phyloP scores from a whole-genome alignment of 768 basidiomycete genomes.

The Phlebiopsis flavidoalba region DNA sequence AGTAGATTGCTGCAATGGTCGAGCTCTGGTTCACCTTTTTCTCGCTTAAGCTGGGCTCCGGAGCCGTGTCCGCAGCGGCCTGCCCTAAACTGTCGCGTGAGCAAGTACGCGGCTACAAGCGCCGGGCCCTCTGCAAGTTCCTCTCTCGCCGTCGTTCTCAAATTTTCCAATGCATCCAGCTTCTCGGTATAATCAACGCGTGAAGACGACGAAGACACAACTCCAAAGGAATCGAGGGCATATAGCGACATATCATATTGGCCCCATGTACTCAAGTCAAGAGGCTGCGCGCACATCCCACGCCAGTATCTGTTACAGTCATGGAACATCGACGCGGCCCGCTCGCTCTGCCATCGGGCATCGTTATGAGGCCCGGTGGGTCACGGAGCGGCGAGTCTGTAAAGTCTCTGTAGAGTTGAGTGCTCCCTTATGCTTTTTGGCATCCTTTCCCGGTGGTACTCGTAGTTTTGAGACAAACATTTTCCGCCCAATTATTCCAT shows the following conservation, averaged over 20 bases:
- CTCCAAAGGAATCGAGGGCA: neutral
- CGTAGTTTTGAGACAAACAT: conserved; percentile 72
- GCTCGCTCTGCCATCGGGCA: conserved; percentile 37
- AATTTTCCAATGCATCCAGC: neutral
- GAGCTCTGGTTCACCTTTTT: neutral
- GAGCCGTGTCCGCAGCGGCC: neutral
- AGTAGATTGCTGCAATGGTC: neutral
- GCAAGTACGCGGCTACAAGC: neutral
- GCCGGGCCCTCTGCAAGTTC: neutral
- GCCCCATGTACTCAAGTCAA: conserved; percentile 60
- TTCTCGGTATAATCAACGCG: neutral
- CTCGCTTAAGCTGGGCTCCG: neutral
- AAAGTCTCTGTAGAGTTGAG: conserved; percentile 65
- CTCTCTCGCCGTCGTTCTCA: neutral
- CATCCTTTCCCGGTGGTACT: conserved; percentile 30
- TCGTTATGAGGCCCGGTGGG: conserved; percentile 56
- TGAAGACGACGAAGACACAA: neutral
- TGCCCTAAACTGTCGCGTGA: neutral
- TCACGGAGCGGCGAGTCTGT: conserved; percentile 36
- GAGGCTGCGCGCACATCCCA: conserved; percentile 38
- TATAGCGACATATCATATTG: too few relatives aligned
- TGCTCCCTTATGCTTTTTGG: conserved; percentile 15
- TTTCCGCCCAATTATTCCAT: neutral
- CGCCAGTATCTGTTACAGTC: conserved; percentile 65
- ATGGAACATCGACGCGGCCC: conserved; percentile 51